Evolutionary conservation across 768 basidiomycete genomes (phyloP), one percentile per base, ranked within the genome.

Genomic region (Neoboletus magnificus): DNA sequence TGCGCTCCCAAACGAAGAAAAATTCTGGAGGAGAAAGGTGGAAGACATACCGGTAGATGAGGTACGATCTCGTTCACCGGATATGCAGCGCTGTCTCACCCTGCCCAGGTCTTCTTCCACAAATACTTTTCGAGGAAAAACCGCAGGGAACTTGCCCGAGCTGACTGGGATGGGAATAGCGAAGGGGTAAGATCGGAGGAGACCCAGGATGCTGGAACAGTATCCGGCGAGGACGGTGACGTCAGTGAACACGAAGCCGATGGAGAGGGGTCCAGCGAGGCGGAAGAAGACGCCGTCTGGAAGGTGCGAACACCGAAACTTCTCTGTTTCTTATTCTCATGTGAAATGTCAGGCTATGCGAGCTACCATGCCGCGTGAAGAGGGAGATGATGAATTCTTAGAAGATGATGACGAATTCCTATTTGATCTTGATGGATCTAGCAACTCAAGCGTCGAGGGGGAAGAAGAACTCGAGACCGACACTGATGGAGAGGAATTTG

Each of bases 21-120:
- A 68, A 48, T 97, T 93, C 71, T 82, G 89, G 82, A 82, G 77
- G 66, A 83, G 77, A 69, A 81, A 78, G 61, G 78, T 75, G 23
- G 79, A 82, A 51, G 85, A 93, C 48, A 80, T 98, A 5, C 89
- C 93, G 0, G 92, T 85, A 18, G 95, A 98, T 66, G 91, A 96
- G 78, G 87, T 90, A 78, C 20, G 52, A 50, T 35, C 49, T 16
- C 16, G 9, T 25, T 20, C 13, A 2, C 18, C 5, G 33, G 23
- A 16, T 32, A 3, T 39, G 22, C 8, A 3, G 39, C 23, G 37
- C 25, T 47, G 48, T 52, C 50, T 59, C 35, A 58, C 52, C 1
- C 23, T 2, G 27, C 12, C 32, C 52, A 92, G 92, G 64, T 91
- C 32, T 98, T 98, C 79, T 97, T 93, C 76, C 86, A 98, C 71